Evolutionary conservation across 805 yeast genomes (phyloP).

Genomic region (Kuraishia floccosa): DNA sequence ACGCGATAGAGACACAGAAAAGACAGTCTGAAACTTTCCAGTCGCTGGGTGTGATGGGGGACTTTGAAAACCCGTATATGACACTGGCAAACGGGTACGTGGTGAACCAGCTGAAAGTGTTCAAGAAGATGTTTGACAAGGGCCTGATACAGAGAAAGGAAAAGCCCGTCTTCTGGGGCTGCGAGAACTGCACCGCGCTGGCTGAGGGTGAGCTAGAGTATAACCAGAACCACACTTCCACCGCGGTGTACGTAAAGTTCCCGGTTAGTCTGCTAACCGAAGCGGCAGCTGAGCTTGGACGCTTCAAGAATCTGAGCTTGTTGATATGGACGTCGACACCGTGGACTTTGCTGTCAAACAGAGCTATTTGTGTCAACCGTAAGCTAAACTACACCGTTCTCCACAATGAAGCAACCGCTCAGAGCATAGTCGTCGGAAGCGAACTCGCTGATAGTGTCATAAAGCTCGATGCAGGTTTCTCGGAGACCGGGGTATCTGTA

Average conservation of each 20-base stretch:
- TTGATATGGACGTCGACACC: conserved; percentile 96
- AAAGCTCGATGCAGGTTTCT: conserved; percentile 15
- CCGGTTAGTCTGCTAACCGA: conserved; percentile 27
- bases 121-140: conserved; percentile 49
- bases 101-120: conserved; percentile 59
- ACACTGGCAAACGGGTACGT: conserved; percentile 71
- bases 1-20: conserved; percentile 59
- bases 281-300: conserved; percentile 9
- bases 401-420: conserved; percentile 11
- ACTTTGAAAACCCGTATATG: conserved; percentile 62
- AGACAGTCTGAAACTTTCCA: conserved; percentile 55
- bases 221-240: conserved; percentile 56
- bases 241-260: conserved; percentile 59
- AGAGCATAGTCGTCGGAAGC: too few relatives aligned
- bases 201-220: conserved; percentile 97
- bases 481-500: conserved; percentile 15
- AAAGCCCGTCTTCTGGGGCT: conserved; percentile 97
- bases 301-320: conserved; percentile 1
- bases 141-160: conserved; percentile 73
- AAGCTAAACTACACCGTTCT: conserved; percentile 46
- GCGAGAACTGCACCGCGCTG: conserved; percentile 84
- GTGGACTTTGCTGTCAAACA: conserved; percentile 89
- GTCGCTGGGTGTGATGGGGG: conserved; percentile 71
- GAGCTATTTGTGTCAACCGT: conserved; percentile 66
- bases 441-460: too few relatives aligned